Percentiles rank a stretch among this genome's conserved stretches.
Conservation (phyloP, 2,329 filamentous ascomycete genomes). For the Ascochyta fabae region DNA sequence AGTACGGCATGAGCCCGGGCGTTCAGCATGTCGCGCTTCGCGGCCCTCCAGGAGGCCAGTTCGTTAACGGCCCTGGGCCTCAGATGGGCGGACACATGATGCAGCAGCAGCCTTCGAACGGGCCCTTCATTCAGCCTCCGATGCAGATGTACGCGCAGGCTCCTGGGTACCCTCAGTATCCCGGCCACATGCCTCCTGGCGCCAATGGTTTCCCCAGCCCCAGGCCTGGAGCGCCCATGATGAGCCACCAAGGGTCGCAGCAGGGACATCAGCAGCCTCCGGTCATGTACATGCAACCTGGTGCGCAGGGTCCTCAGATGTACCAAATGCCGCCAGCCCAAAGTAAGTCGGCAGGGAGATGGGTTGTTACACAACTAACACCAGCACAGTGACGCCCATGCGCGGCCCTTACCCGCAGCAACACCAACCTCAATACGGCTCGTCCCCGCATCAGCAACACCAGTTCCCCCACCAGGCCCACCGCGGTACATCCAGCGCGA, state of each 20-base stretch:
- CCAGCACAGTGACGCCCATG: constrained; percentile 47
- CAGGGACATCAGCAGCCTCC: constrained; percentile 70
- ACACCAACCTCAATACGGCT: constrained; percentile 50
- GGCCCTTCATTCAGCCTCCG: constrained; percentile 74
- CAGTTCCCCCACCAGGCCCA: constrained; percentile 48
- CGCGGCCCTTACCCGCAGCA: constrained; percentile 48
- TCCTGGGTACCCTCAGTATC: constrained; percentile 69
- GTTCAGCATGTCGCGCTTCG: constrained; percentile 75
- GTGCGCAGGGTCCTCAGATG: constrained; percentile 75
- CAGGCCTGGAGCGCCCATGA: constrained; percentile 81
- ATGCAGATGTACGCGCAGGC: constrained; percentile 82
- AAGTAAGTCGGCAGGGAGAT: constrained; percentile 64
- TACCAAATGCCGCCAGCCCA: constrained; percentile 76
- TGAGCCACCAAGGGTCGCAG: constrained; percentile 93
- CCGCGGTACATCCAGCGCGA: constrained; percentile 50
- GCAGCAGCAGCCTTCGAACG: constrained; percentile 74
- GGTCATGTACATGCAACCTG: constrained; percentile 78
- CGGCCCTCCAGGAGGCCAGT: constrained; percentile 76
- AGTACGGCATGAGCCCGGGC: constrained; percentile 72
- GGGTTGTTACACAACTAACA: constrained; percentile 15
- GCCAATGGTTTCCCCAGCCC: constrained; percentile 88
- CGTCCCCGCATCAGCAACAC: constrained; percentile 49
- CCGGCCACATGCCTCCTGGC: constrained; percentile 59
- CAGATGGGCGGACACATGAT: constrained; percentile 79
- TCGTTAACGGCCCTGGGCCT: constrained; percentile 71